phyloP scores from a whole-genome alignment of 2,329 filamentous ascomycete genomes.

The Dryadomyces sulphureus region DNA sequence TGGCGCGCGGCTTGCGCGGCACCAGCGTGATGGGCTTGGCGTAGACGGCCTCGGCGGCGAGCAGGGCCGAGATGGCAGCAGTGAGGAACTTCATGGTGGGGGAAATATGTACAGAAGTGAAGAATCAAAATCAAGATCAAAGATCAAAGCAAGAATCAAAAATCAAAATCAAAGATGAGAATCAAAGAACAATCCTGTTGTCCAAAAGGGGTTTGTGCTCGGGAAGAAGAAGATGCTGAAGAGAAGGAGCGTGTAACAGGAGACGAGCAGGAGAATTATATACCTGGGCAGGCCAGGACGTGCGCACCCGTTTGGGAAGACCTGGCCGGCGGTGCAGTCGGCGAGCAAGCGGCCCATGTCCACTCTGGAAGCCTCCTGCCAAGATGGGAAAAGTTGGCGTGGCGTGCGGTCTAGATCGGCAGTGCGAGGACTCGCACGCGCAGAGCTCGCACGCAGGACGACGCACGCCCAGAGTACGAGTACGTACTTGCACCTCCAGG shows the following conservation, averaged over 20 bases:
- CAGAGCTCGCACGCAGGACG: too few relatives aligned
- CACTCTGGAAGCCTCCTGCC: neutral
- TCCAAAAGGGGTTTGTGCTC: too few relatives aligned
- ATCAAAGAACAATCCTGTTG: neutral
- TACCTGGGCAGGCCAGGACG: neutral
- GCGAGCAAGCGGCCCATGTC: neutral
- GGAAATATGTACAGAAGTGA: neutral
- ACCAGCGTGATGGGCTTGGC: constrained; percentile 29
- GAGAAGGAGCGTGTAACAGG: neutral
- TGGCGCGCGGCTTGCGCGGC: constrained; percentile 21
- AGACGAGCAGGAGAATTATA: neutral
- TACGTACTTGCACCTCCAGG: too few relatives aligned
- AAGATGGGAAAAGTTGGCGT: neutral
- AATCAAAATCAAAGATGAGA: neutral
- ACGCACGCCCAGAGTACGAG: too few relatives aligned
- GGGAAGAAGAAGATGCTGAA: neutral
- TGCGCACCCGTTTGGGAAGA: too few relatives aligned
- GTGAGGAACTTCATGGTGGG: constrained; percentile 36
- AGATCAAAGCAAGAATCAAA: neutral
- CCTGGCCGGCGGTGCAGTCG: too few relatives aligned
- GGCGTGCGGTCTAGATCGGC: neutral
- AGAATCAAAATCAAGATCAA: neutral
- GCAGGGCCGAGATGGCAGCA: constrained; percentile 16
- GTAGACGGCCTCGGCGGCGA: constrained; percentile 23
- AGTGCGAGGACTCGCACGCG: too few relatives aligned